A percentile compares a stretch with the other conserved stretches of the same genome.
Conservation (phyloP, 306 rosid species). For the Vicia villosa region DNA sequence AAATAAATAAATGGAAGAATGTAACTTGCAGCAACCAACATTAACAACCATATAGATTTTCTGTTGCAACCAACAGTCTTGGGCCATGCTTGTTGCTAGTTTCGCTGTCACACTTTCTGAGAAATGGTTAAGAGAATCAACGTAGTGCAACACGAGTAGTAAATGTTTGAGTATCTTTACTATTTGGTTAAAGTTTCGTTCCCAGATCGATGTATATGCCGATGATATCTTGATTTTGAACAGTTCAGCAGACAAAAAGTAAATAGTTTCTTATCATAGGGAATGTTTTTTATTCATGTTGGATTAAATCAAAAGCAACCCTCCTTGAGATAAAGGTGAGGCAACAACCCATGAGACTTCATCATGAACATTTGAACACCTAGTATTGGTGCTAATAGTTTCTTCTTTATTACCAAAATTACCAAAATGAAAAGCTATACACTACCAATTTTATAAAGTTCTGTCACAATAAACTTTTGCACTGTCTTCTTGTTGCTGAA, state of each 20-base stretch:
- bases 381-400: slow-evolving; percentile 31
- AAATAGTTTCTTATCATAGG: background rate
- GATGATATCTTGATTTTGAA: too few relatives aligned
- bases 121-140: too few relatives aligned
- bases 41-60: slow-evolving; percentile 2
- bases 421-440: slow-evolving; percentile 37
- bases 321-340: slow-evolving; percentile 34
- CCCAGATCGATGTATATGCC: too few relatives aligned
- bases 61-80: slow-evolving; percentile 27
- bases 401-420: slow-evolving; percentile 41
- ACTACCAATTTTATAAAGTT: background rate
- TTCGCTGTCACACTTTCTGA: background rate
- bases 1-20: background rate
- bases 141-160: too few relatives aligned
- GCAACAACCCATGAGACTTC: slow-evolving; percentile 8
- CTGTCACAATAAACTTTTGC: slow-evolving; percentile 21
- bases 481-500: slow-evolving; percentile 42
- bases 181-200: too few relatives aligned
- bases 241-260: slow-evolving; percentile 1
- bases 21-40: slow-evolving; percentile 28
- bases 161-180: too few relatives aligned
- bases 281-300: slow-evolving; percentile 33
- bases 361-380: background rate
- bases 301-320: slow-evolving; percentile 42
- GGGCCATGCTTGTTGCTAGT: slow-evolving; percentile 7